These are phyloP conservation scores for Pseudopyricularia javanii DNA, from an alignment of 2,329 filamentous ascomycete species.

Conservation along the genomic window DNA sequence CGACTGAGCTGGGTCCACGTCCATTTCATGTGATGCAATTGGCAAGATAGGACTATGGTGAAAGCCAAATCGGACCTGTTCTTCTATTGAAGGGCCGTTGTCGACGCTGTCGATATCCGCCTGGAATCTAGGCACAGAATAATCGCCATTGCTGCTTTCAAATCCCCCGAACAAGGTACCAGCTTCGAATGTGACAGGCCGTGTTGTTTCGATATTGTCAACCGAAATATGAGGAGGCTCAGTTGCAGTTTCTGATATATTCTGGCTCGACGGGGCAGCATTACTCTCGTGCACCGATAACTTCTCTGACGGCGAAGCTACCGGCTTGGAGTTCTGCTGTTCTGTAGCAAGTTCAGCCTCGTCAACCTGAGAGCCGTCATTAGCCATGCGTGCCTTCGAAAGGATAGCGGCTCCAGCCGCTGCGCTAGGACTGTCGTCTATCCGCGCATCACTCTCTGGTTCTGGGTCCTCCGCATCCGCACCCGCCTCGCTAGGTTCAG, in stretches of 20 bases:
- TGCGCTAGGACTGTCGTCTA: neutral
- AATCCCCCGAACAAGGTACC: neutral
- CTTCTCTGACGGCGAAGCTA: neutral
- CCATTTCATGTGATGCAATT: neutral
- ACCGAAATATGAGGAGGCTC: neutral
- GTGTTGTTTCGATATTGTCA: neutral
- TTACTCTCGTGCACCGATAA: neutral
- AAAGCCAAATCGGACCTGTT: constrained; percentile 17
- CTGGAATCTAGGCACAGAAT: constrained; percentile 1
- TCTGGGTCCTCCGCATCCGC: constrained; percentile 6
- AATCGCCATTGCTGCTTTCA: constrained; percentile 1
- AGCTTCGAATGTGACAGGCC: neutral
- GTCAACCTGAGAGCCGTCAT: constrained; percentile 18
- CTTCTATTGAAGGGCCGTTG: constrained; percentile 7
- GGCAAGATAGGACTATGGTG: constrained; percentile 8
- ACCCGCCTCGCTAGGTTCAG: constrained; percentile 33
- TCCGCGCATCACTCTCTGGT: neutral
- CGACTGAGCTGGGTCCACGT: neutral
- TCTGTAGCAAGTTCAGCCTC: constrained; percentile 8
- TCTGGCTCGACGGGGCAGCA: neutral
- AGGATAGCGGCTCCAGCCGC: neutral
- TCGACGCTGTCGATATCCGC: neutral
- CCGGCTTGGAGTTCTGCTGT: neutral
- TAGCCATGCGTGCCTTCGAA: constrained; percentile 13
- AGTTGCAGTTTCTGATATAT: neutral